A percentile compares a stretch with the other conserved stretches of the same genome.
Evolutionary conservation across 2,329 filamentous ascomycete genomes (phyloP).

Genomic region (Raffaelea ambrosiae): DNA sequence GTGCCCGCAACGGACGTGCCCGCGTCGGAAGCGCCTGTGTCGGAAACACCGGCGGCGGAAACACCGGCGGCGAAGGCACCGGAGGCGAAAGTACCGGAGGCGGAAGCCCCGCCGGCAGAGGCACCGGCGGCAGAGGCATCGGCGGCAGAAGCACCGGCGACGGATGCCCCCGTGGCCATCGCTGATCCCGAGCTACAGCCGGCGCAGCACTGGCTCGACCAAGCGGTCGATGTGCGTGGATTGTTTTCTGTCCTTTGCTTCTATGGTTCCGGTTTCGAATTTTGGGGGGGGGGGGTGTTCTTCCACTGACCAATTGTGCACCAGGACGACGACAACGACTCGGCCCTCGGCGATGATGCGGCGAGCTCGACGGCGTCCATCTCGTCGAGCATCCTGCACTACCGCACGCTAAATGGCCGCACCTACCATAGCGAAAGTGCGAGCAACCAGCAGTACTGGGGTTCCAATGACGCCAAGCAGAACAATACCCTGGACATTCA

Average conservation of each 20-base stretch:
- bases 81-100: no score
- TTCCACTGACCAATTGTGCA: no score
- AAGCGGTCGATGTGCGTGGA: not conserved
- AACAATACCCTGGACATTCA: slow-evolving; percentile 23
- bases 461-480: slow-evolving; percentile 21
- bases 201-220: slow-evolving; percentile 2
- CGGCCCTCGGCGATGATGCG: slow-evolving; percentile 4
- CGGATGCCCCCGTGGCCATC: not conserved
- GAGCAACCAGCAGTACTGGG: slow-evolving; percentile 16
- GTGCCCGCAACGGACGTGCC: no score
- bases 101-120: no score
- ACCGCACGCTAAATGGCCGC: slow-evolving; percentile 19
- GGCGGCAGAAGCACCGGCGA: no score
- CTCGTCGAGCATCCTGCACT: slow-evolving; percentile 19
- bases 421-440: slow-evolving; percentile 19
- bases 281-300: no score
- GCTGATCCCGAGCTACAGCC: slow-evolving; percentile 16
- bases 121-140: no score
- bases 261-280: not conserved
- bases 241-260: not conserved
- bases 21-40: no score
- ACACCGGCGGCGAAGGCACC: no score
- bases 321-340: slow-evolving; percentile 8
- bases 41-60: no score
- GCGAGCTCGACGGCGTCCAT: slow-evolving; percentile 19